These are phyloP conservation scores for Favolaschia claudopus DNA, from an alignment of 768 basidiomycete genomes.

Conservation along the genomic window DNA sequence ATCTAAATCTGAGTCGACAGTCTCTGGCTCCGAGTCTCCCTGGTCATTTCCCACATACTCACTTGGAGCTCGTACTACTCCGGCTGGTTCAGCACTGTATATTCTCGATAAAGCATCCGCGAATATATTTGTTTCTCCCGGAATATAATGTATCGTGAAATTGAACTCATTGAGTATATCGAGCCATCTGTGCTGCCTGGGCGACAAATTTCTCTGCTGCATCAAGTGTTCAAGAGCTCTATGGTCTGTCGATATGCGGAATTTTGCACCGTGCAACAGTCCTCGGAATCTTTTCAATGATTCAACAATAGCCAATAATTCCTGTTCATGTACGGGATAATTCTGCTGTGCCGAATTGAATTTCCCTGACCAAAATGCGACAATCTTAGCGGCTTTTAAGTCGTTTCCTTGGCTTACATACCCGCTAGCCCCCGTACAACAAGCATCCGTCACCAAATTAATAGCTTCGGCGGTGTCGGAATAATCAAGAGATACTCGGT, in stretches of 20 bases:
- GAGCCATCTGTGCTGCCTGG: slow-evolving; percentile 44
- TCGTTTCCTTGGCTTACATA: slow-evolving; percentile 33
- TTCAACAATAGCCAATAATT: slow-evolving; percentile 45
- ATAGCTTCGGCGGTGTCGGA: slow-evolving; percentile 23
- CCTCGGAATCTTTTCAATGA: slow-evolving; percentile 38
- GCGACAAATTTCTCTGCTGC: slow-evolving; percentile 40
- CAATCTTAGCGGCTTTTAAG: slow-evolving; percentile 35
- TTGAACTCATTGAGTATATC: slow-evolving; percentile 40
- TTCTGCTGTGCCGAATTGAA: slow-evolving; percentile 46
- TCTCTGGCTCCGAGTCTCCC: not conserved
- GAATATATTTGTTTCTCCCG: slow-evolving; percentile 37
- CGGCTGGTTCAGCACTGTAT: slow-evolving; percentile 19
- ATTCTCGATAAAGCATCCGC: slow-evolving; percentile 40
- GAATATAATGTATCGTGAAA: slow-evolving; percentile 36
- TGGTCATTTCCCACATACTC: slow-evolving; percentile 15
- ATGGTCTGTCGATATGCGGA: slow-evolving; percentile 41
- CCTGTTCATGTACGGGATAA: slow-evolving; percentile 48
- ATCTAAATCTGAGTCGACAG: not conserved
- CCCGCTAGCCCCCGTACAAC: slow-evolving; percentile 38
- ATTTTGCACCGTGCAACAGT: slow-evolving; percentile 38
- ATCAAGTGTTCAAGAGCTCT: slow-evolving; percentile 36
- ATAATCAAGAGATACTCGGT: slow-evolving; percentile 31
- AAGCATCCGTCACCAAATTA: slow-evolving; percentile 42
- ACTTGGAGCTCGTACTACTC: slow-evolving; percentile 2
- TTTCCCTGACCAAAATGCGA: slow-evolving; percentile 46